These are phyloP conservation scores for Periconia digitata DNA, from an alignment of 2,329 filamentous ascomycete species.

Conservation along the genomic window DNA sequence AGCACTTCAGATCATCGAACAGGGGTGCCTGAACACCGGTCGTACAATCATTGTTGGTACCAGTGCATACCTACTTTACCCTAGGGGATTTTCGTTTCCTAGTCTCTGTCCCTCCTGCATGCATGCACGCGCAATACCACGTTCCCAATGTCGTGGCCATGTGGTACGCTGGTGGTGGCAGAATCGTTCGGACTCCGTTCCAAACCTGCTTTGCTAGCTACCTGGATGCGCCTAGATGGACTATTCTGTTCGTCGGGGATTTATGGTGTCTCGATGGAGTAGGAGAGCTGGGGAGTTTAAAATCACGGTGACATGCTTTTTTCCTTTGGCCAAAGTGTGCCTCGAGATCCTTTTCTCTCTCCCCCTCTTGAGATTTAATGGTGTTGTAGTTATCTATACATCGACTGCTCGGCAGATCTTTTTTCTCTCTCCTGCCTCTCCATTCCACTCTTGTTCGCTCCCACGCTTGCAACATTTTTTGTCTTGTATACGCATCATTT, in stretches of 20 bases:
- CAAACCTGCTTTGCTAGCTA: neutral
- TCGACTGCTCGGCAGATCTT: neutral
- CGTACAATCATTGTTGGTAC: neutral
- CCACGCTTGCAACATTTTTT: neutral
- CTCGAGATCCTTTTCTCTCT: neutral
- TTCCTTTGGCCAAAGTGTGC: neutral
- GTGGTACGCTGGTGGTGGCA: neutral
- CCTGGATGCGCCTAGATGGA: neutral
- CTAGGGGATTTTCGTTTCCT: too few relatives aligned
- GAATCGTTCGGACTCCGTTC: neutral
- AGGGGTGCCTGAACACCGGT: neutral
- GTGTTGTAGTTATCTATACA: too few relatives aligned
- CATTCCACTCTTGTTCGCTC: neutral
- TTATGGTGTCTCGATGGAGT: neutral
- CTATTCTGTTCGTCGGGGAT: neutral
- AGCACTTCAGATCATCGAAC: neutral
- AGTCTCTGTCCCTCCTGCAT: neutral
- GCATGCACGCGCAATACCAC: too few relatives aligned
- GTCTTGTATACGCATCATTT: neutral
- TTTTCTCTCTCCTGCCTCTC: neutral
- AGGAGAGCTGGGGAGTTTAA: neutral
- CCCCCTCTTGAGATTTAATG: too few relatives aligned
- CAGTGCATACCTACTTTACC: too few relatives aligned
- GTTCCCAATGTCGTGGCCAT: too few relatives aligned
- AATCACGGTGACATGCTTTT: neutral